Base-by-base conservation (phyloP, 306 rosid species). In the Dalbergia cochinchinensis region DNA sequence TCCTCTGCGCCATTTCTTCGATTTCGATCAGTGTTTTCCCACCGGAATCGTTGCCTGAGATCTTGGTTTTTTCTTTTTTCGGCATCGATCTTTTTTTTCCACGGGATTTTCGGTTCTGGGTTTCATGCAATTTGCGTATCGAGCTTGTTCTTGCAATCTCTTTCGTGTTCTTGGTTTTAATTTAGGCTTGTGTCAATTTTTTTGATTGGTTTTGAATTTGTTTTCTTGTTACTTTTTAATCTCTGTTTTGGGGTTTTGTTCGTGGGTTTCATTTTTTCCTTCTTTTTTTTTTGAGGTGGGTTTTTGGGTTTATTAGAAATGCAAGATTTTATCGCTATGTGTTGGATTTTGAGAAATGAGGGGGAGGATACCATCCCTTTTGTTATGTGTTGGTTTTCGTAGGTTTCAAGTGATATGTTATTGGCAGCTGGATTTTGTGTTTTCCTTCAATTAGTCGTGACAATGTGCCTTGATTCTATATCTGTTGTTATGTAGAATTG, bases 181-280 rank as follows among this genome's bases (percentile, higher is more conserved):
- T 65, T 65, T 11, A 19, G 18, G 34, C 7, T 33, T 65, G 48
- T 55, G 63, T 65, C n/a, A 47, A 63, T 82, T 68, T 48, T n/a
- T 79, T 79, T 77, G 7, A 82, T 74, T 81, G 69, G n/a, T 63
- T 83, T 78, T 67, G 54, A 68, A 76, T 65, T 68, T 71, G 63
- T 61, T 74, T 81, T 78, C 42, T 75, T 45, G 50, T 11, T 65
- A 37, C 45, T 44, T 41, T 71, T 77, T 8, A 77, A 64, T 74
- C 14, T 58, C 18, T 39, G 41, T 66, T 78, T 78, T 83, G 76
- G 86, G 91, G 89, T 91, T 90, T 93, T 89, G 48, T 80, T 71
- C 71, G 11, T 84, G 82, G 68, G 42, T 45, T 10, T 67, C 50
- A 53, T 54, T 19, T 69, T 58, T 35, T 4, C 80, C 60, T 4